Percentiles rank a stretch among this genome's conserved stretches.
Conservation (phyloP, 148 eudicot genomes). For the Polygonum maritimum region DNA sequence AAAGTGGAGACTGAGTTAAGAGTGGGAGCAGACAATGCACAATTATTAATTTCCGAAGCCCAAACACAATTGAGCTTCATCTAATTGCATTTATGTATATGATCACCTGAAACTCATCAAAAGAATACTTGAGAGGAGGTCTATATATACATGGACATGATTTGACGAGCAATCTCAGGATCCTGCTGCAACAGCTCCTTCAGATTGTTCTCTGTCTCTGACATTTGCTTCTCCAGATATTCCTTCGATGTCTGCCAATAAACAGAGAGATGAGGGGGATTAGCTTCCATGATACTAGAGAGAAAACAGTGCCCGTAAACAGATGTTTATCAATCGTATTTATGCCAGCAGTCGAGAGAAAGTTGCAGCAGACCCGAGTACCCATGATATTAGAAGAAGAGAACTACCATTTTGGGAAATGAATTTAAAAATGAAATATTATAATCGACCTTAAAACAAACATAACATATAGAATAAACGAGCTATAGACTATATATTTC, state of each 20-base stretch:
- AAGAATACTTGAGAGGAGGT: background rate
- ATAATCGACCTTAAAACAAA: too few relatives aligned
- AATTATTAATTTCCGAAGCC: background rate
- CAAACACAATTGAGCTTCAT: background rate
- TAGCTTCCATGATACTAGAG: background rate
- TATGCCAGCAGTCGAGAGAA: background rate
- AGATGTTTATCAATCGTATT: background rate
- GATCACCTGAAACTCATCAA: conserved; percentile 4
- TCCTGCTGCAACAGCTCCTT: conserved; percentile 92
- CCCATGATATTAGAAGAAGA: too few relatives aligned
- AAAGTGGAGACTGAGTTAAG: background rate
- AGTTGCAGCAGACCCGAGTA: background rate
- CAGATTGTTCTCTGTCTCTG: conserved; percentile 78
- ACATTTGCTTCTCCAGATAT: conserved; percentile 91
- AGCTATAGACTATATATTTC: too few relatives aligned
- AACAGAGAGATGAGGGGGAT: background rate
- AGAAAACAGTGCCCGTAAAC: background rate
- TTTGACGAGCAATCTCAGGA: conserved; percentile 92
- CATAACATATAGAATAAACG: too few relatives aligned
- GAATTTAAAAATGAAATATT: too few relatives aligned
- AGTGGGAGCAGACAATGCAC: background rate
- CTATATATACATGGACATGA: conserved; percentile 66
- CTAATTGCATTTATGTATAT: background rate
- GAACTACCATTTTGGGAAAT: too few relatives aligned
- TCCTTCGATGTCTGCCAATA: conserved; percentile 78